Conservation (phyloP, 2,329 filamentous ascomycete species). For the Ilyonectria destructans region DNA sequence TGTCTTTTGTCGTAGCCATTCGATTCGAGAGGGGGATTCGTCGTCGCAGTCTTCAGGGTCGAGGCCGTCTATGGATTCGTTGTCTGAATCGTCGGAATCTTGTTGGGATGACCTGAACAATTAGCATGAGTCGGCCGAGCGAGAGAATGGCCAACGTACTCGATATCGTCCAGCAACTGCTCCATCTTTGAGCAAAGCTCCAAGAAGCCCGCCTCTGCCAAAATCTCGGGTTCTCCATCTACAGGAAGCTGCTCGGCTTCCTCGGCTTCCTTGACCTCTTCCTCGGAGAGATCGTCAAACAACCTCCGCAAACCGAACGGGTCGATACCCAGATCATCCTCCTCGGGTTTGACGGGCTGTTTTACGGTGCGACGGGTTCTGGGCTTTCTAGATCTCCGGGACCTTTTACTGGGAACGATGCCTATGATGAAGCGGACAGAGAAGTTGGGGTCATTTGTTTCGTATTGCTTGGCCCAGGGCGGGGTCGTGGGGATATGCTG, state of each 20-base stretch:
- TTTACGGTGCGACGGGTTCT: conserved; percentile 37
- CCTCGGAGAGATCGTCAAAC: conserved; percentile 44
- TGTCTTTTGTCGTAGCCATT: conserved; percentile 61
- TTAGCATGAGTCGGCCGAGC: conserved; percentile 20
- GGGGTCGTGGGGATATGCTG: conserved; percentile 44
- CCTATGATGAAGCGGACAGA: conserved; percentile 51
- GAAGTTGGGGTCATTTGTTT: conserved; percentile 49
- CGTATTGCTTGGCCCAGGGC: conserved; percentile 45
- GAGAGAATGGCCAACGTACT: conserved; percentile 39
- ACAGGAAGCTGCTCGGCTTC: conserved; percentile 7
- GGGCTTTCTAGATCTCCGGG: conserved; percentile 43
- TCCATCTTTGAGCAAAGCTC: conserved; percentile 49
- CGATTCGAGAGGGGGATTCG: conserved; percentile 60
- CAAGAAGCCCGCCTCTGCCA: conserved; percentile 49
- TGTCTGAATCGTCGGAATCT: conserved; percentile 44
- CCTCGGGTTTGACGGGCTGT: conserved; percentile 9
- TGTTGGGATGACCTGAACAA: conserved; percentile 38
- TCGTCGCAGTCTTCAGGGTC: conserved; percentile 52
- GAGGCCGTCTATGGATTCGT: conserved; percentile 50
- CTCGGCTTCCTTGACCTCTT: conserved; percentile 41
- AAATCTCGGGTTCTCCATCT: conserved; percentile 41
- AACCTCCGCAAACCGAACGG: conserved; percentile 43
- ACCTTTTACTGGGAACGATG: conserved; percentile 44
- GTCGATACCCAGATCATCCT: conserved; percentile 38
- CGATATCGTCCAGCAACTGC: conserved; percentile 50